phyloP scores from a whole-genome alignment of 306 rosid genomes.

The Trifolium repens region DNA sequence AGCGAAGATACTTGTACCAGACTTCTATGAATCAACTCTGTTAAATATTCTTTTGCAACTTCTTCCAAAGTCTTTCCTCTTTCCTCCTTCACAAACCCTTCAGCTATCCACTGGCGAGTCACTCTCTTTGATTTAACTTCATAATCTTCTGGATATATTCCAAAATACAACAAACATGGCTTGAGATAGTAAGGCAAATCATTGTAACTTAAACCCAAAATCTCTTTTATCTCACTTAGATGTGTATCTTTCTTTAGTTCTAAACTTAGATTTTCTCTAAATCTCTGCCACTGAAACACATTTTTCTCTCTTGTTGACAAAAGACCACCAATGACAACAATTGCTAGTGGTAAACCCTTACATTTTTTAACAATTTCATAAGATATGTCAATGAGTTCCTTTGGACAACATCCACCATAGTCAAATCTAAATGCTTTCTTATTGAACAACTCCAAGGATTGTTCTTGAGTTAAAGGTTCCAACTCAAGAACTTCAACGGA shows the following conservation, averaged over 20 bases:
- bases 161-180: background rate
- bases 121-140: background rate
- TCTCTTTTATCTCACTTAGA: background rate
- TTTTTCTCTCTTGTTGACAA: background rate
- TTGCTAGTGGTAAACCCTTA: constrained; percentile 3
- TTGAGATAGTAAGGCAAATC: background rate
- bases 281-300: background rate
- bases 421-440: background rate
- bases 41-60: background rate
- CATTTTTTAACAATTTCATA: background rate
- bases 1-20: background rate
- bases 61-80: background rate
- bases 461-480: background rate
- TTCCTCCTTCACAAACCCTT: background rate
- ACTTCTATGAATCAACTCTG: background rate
- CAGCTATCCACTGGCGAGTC: background rate
- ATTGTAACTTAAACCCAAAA: background rate
- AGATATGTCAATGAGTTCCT: background rate
- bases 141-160: background rate
- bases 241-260: background rate
- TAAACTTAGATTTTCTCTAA: background rate
- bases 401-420: background rate
- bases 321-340: background rate
- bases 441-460: background rate
- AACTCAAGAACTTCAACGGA: background rate